Evolutionary conservation across 2,329 filamentous ascomycete genomes (phyloP).

Genomic region (Claviceps purpurea): DNA sequence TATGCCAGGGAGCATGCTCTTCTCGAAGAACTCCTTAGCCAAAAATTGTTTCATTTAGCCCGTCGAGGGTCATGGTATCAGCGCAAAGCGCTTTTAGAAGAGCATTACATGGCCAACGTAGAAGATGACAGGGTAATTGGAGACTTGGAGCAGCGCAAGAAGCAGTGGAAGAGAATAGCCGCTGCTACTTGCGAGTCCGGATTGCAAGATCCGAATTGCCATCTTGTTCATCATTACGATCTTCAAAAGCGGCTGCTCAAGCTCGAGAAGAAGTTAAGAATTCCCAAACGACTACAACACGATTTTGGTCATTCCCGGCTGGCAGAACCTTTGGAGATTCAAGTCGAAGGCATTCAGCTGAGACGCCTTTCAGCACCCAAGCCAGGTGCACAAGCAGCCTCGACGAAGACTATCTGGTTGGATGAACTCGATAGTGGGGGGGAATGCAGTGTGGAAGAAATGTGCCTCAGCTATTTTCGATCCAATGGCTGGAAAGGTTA

Average conservation of each 20-base stretch:
- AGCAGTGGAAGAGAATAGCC: constrained; percentile 68
- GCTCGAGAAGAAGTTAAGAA: constrained; percentile 70
- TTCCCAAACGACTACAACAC: constrained; percentile 78
- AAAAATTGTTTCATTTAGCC: constrained; percentile 73
- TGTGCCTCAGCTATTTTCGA: constrained; percentile 84
- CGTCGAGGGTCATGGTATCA: constrained; percentile 90
- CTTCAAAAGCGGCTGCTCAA: constrained; percentile 88
- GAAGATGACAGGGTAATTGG: constrained; percentile 26
- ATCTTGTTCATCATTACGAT: constrained; percentile 88
- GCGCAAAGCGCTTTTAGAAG: constrained; percentile 83
- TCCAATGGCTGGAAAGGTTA: constrained; percentile 84
- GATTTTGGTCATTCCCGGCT: constrained; percentile 82
- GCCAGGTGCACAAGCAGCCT: constrained; percentile 27
- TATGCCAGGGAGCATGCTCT: constrained; percentile 65
- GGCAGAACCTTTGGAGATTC: constrained; percentile 60
- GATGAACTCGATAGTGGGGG: constrained; percentile 56
- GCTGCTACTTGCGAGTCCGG: constrained; percentile 72
- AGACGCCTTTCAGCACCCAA: constrained; percentile 40
- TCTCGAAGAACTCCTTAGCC: constrained; percentile 60
- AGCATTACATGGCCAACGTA: constrained; percentile 76
- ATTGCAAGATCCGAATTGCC: constrained; percentile 76
- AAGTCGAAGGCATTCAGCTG: constrained; percentile 64
- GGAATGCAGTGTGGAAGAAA: constrained; percentile 80
- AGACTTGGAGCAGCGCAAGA: constrained; percentile 48
- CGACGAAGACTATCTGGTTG: constrained; percentile 74